Evolutionary conservation across 768 basidiomycete genomes (phyloP).

Genomic region (Leccinum disarticulatum): DNA sequence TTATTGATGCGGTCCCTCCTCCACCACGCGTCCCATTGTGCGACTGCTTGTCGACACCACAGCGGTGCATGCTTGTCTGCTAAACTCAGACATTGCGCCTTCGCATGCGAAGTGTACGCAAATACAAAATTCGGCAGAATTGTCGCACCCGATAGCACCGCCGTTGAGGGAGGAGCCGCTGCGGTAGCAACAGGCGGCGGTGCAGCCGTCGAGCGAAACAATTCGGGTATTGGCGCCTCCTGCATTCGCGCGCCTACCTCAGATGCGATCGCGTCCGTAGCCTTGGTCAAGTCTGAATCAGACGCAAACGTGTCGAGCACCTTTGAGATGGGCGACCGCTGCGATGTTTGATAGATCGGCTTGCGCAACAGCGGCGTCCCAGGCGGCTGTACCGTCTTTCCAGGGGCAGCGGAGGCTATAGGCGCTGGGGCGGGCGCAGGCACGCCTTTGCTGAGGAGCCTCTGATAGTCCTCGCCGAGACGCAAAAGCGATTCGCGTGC

Average conservation of each 20-base stretch:
- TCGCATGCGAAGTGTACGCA: slow-evolving; percentile 1
- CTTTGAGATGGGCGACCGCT: slow-evolving; percentile 49
- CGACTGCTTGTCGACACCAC: slow-evolving; percentile 26
- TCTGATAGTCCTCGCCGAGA: slow-evolving; percentile 70
- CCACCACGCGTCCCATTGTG: slow-evolving; percentile 51
- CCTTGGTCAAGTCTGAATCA: slow-evolving; percentile 54
- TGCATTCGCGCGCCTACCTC: slow-evolving; percentile 22
- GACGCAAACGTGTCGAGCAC: slow-evolving; percentile 60
- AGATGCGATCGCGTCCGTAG: slow-evolving; percentile 47
- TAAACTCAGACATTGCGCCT: slow-evolving; percentile 2
- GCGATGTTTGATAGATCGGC: slow-evolving; percentile 40
- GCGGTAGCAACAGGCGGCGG: slow-evolving; percentile 17
- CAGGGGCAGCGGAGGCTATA: slow-evolving; percentile 25
- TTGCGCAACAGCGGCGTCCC: slow-evolving; percentile 40
- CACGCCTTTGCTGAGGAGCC: slow-evolving; percentile 57
- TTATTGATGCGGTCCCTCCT: slow-evolving; percentile 51
- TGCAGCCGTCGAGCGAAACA: slow-evolving; percentile 44
- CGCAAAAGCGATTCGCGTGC: slow-evolving; percentile 57
- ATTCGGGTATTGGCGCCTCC: slow-evolving; percentile 43
- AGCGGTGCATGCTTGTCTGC: slow-evolving; percentile 32
- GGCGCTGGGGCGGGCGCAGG: slow-evolving; percentile 22
- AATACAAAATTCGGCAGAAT: background rate
- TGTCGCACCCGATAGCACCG: background rate
- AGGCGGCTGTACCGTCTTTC: slow-evolving; percentile 31
- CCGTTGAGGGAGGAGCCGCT: background rate